These are phyloP conservation scores for Candida sanyaensis DNA, from an alignment of 1,139 yeast genomes.

Conservation along the genomic window DNA sequence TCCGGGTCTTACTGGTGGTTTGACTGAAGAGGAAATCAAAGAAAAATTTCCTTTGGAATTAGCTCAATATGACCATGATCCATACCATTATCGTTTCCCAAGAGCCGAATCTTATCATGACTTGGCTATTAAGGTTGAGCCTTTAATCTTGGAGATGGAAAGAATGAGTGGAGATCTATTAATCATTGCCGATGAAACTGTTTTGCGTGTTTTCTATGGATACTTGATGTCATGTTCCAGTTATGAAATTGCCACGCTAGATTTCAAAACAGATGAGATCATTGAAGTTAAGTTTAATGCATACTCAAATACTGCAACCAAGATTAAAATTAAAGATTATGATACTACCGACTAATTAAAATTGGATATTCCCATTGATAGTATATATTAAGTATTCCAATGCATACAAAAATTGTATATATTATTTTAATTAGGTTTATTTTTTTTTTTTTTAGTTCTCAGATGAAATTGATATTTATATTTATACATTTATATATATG, in stretches of 20 bases:
- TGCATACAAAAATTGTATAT: neutral
- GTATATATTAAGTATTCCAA: neutral
- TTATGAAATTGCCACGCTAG: slow-evolving; percentile 76
- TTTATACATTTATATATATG: too few species aligned
- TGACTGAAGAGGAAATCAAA: slow-evolving; percentile 61
- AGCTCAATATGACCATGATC: slow-evolving; percentile 66
- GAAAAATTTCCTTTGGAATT: slow-evolving; percentile 69
- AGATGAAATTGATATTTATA: too few species aligned
- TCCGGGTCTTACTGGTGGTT: slow-evolving; percentile 84
- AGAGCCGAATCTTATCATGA: slow-evolving; percentile 96
- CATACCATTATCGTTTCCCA: slow-evolving; percentile 90
- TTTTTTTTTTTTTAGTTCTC: neutral
- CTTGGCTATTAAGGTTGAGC: slow-evolving; percentile 91
- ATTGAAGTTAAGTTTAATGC: slow-evolving; percentile 90
- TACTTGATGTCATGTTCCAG: slow-evolving; percentile 92
- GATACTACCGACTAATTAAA: neutral
- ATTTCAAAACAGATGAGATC: slow-evolving; percentile 78
- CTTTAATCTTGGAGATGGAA: slow-evolving; percentile 89
- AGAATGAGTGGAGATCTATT: slow-evolving; percentile 85
- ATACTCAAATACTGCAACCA: slow-evolving; percentile 70
- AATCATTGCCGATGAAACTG: slow-evolving; percentile 91
- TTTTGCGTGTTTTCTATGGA: slow-evolving; percentile 85
- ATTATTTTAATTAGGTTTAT: neutral
- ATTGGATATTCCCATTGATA: too few species aligned
- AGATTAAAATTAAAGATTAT: slow-evolving; percentile 36